Evolutionary conservation across 2,329 filamentous ascomycete species (phyloP).

Genomic region (Diaporthe sp.): DNA sequence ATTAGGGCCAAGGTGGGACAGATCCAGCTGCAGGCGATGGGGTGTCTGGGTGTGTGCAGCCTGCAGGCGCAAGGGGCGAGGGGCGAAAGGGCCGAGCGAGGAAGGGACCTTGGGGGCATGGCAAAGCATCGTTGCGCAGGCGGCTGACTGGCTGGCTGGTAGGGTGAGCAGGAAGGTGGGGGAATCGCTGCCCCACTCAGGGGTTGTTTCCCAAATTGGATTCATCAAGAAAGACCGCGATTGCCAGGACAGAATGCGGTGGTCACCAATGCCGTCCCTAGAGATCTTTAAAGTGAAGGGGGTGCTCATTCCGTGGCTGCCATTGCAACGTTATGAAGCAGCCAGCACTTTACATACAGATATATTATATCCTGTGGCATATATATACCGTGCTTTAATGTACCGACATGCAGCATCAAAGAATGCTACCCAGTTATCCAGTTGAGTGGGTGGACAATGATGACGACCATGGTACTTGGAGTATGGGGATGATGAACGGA

Average conservation of each 20-base stretch:
- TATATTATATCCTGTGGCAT: neutral
- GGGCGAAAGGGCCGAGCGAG: neutral
- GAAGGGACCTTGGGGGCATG: neutral
- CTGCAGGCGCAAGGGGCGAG: neutral
- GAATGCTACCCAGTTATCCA: neutral
- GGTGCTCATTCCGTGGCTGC: neutral
- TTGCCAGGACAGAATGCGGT: neutral
- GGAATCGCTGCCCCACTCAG: constrained; percentile 1
- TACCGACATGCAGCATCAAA: neutral
- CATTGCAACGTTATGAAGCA: constrained; percentile 7
- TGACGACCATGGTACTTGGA: neutral
- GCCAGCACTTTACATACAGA: neutral
- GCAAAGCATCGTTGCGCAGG: neutral
- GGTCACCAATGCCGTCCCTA: neutral
- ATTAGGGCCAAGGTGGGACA: neutral
- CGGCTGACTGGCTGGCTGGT: neutral
- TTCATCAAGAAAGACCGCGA: neutral
- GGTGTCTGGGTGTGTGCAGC: neutral
- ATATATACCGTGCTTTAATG: neutral
- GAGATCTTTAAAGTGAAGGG: neutral
- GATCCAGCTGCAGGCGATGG: constrained; percentile 11
- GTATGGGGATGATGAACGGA: neutral
- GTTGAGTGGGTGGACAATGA: neutral
- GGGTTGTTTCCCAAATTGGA: constrained; percentile 20
- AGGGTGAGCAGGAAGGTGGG: neutral